A percentile compares a stretch with the other conserved stretches of the same genome.
These are phyloP conservation scores for Lactifluus volemus DNA, from an alignment of 768 basidiomycete genomes.

Conservation along the genomic window DNA sequence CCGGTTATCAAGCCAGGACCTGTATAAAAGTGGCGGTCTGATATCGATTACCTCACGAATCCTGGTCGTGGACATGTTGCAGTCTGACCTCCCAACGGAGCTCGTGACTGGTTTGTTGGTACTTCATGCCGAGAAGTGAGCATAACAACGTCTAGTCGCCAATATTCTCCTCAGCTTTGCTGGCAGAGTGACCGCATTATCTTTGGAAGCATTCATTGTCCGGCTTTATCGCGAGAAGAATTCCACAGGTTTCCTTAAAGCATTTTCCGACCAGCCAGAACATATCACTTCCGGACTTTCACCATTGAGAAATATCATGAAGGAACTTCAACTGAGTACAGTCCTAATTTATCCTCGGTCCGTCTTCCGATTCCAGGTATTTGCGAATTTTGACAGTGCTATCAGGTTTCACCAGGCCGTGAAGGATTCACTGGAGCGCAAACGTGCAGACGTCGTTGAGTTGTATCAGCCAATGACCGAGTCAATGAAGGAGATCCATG, in stretches of 20 bases:
- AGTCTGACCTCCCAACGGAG: slow-evolving; percentile 72
- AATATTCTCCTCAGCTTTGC: not conserved
- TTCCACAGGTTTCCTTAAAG: slow-evolving; percentile 85
- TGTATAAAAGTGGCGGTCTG: slow-evolving; percentile 85
- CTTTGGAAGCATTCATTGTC: slow-evolving; percentile 87
- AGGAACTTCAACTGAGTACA: slow-evolving; percentile 81
- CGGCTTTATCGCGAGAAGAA: slow-evolving; percentile 88
- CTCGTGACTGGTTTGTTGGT: slow-evolving; percentile 86
- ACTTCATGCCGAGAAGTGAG: slow-evolving; percentile 83
- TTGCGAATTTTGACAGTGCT: slow-evolving; percentile 9
- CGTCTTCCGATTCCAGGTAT: not conserved
- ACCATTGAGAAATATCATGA: slow-evolving; percentile 86
- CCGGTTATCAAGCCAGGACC: slow-evolving; percentile 43
- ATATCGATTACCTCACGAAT: slow-evolving; percentile 92
- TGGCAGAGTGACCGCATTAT: slow-evolving; percentile 70
- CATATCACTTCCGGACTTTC: slow-evolving; percentile 88
- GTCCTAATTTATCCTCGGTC: slow-evolving; percentile 92
- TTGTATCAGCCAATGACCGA: slow-evolving; percentile 80
- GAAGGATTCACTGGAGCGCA: slow-evolving; percentile 70
- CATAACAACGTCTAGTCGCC: not conserved
- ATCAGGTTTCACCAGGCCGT: slow-evolving; percentile 84
- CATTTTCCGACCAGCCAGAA: slow-evolving; percentile 95
- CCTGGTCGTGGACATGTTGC: slow-evolving; percentile 90
- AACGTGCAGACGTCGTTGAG: slow-evolving; percentile 88
- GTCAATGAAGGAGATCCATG: slow-evolving; percentile 87